Evolutionary conservation across 768 basidiomycete genomes (phyloP).

Genomic region (Lanmaoa rubissima): DNA sequence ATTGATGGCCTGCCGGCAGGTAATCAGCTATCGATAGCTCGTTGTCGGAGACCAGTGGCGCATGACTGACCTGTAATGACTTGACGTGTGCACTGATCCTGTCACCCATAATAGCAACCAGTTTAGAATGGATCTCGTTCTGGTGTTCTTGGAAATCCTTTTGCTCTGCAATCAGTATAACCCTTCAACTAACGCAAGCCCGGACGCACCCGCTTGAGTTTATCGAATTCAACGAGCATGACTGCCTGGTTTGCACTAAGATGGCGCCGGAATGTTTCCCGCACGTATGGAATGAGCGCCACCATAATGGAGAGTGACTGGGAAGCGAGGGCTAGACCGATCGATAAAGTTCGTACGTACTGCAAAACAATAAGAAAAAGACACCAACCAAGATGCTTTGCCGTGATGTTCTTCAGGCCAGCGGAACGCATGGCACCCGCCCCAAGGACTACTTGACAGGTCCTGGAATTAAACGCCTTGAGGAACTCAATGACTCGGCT

Average conservation of each 20-base stretch:
- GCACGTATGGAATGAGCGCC: constrained; percentile 91
- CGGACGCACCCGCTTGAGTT: constrained; percentile 84
- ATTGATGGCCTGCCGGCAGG: constrained; percentile 56
- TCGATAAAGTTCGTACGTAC: constrained; percentile 17
- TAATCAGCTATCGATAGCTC: constrained; percentile 4
- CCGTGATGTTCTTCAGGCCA: constrained; percentile 96
- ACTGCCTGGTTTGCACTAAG: constrained; percentile 93
- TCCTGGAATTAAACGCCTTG: constrained; percentile 96
- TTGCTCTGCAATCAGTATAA: constrained; percentile 2
- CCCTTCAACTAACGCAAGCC: constrained; percentile 2
- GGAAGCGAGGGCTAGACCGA: constrained; percentile 77
- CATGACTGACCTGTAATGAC: constrained; percentile 62
- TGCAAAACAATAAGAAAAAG: constrained; percentile 17
- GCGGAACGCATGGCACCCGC: constrained; percentile 99
- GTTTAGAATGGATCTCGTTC: constrained; percentile 96
- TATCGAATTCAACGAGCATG: constrained; percentile 97
- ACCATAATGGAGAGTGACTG: constrained; percentile 95
- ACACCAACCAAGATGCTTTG: constrained; percentile 85
- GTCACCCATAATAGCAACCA: constrained; percentile 98
- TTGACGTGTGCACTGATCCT: constrained; percentile 83
- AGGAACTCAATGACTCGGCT: constrained; percentile 90
- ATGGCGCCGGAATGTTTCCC: constrained; percentile 92
- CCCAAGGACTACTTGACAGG: constrained; percentile 96
- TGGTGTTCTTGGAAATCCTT: constrained; percentile 99
- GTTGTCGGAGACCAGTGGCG: constrained; percentile 2